phyloP scores from a whole-genome alignment of 257 asterid species.

The Rubia yunnanensis region DNA sequence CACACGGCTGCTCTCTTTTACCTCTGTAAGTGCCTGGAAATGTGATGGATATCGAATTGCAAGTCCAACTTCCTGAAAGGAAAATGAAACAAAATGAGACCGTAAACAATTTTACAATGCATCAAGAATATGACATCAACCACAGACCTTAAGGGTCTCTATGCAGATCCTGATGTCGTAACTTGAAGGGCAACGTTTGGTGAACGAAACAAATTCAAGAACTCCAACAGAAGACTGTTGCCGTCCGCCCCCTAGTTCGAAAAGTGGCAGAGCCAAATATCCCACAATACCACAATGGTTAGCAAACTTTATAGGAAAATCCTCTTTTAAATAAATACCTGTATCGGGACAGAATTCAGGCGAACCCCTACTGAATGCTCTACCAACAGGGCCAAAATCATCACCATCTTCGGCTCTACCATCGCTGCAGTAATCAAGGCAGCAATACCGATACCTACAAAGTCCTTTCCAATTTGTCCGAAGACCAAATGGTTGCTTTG shows the following conservation, averaged over 20 bases:
- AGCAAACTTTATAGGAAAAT: not conserved
- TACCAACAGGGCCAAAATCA: slow-evolving; percentile 1
- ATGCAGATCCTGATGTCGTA: not conserved
- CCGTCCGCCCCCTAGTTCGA: not conserved
- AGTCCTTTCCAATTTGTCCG: not conserved
- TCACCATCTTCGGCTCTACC: not conserved
- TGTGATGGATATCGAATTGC: not conserved
- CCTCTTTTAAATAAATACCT: not conserved
- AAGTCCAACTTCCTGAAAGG: not conserved
- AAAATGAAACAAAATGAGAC: too few species aligned
- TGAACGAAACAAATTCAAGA: not conserved
- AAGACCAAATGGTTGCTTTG: not conserved
- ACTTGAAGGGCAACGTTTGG: not conserved
- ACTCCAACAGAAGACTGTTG: not conserved
- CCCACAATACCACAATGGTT: not conserved
- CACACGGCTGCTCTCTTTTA: not conserved
- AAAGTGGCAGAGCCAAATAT: not conserved
- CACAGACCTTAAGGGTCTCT: not conserved
- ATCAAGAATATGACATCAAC: not conserved
- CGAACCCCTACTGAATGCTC: not conserved
- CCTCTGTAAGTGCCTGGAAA: not conserved
- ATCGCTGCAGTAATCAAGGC: not conserved
- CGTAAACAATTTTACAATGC: not conserved
- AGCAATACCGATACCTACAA: not conserved
- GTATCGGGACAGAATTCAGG: not conserved